Evolutionary conservation across 805 yeast species (phyloP), one percentile per base, ranked within the genome.

Genomic region (Candida nonsorbophila): DNA sequence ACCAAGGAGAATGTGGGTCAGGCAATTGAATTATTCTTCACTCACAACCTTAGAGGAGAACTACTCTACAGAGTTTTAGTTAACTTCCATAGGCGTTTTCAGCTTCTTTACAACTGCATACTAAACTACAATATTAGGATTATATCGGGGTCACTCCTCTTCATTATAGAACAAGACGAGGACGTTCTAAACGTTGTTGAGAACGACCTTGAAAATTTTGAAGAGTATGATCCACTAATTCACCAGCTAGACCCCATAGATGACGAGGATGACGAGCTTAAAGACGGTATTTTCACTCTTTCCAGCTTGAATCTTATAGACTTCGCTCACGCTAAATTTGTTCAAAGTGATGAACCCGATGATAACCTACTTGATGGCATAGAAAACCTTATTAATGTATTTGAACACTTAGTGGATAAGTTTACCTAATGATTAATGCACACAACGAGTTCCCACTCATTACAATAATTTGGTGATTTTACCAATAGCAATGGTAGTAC

Each of bases 401-500:
- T 80, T 24, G 66, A 67, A 27, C 20, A 7, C 20, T 7, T 18
- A 18, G 20, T 7, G 10, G 7, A 18, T 10, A 13, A 21, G 11
- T 21, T 10, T 21, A 21, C 24, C 9, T 21, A 21, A 21, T 7
- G 12, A 21, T 21, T 13, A 7, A n/a, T n/a, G n/a, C n/a, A n/a
- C n/a, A n/a, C n/a, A n/a, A n/a, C n/a, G n/a, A n/a, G n/a, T 21
- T n/a, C 7, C 8, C 24, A 7, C 24, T 5, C 11, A n/a, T 22
- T 25, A 28, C 28, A 33, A 33, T 27, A 92, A 67, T 67, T 90
- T 90, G 36, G 95, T 84, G 50, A 92, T 86, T 65, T 90, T 88
- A 65, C 99, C 99, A 60, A 92, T 92, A 42, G 98, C 99, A 63
- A 92, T 88, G 30, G 98, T 92, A 40, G 79, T 79, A 55, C 97